These are phyloP conservation scores for Phtheirospermum japonicum DNA, from an alignment of 257 asterid genomes.

Conservation along the genomic window DNA sequence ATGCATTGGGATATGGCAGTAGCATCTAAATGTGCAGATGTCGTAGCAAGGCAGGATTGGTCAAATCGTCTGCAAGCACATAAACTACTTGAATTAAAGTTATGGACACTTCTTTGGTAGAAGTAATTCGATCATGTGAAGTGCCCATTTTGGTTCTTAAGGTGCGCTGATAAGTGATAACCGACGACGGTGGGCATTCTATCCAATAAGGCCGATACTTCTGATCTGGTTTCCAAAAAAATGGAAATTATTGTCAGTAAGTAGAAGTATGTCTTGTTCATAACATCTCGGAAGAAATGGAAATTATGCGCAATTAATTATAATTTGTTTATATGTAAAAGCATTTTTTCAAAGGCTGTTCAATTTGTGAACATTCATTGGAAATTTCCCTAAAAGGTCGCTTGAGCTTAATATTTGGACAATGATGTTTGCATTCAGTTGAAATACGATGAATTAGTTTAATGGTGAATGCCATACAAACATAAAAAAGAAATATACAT, in stretches of 20 bases:
- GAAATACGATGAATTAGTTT: conserved; percentile 1
- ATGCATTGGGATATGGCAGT: no score
- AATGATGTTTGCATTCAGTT: conserved; percentile 18
- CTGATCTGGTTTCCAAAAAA: no score
- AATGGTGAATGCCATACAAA: conserved; percentile 15
- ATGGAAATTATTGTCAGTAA: not conserved
- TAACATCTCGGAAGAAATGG: not conserved
- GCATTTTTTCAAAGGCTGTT: not conserved
- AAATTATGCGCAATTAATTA: not conserved
- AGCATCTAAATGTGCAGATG: not conserved
- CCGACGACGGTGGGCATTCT: no score
- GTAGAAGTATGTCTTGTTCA: not conserved
- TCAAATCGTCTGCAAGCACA: no score
- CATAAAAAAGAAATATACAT: conserved; percentile 1
- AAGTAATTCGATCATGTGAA: no score
- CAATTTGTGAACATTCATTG: conserved; percentile 6
- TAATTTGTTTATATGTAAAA: not conserved
- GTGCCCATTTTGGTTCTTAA: no score
- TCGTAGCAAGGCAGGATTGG: no score
- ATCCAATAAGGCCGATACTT: no score
- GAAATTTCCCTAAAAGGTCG: not conserved
- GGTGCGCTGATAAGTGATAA: no score
- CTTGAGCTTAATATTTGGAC: conserved; percentile 10
- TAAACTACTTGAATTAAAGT: no score
- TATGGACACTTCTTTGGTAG: no score